Base-by-base conservation (phyloP, 169 alveolate species). In the Plasmodium falciparum region DNA sequence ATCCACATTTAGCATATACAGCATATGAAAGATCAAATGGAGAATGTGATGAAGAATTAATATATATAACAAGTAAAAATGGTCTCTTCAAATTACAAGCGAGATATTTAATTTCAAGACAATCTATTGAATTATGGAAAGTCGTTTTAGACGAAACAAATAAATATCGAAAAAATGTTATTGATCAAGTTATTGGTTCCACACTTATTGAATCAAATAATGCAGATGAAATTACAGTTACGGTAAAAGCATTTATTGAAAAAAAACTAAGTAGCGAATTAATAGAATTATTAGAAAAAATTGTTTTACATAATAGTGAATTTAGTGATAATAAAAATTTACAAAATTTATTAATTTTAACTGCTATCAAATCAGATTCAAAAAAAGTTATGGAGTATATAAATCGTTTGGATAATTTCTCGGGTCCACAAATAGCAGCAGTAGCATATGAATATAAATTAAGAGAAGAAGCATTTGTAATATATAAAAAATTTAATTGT, bases 11-110 rank as follows among this genome's bases (percentile, higher is more conserved):
- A 78, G 99, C 99, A n/a, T 98, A 96, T 93, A 95, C 97, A 43
- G 99, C 99, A 17, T 99, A 99, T 96, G 98, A 97, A 92, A 96
- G 99, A 91, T 99, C 99, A 24, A 97, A 98, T 97, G 99, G 99
- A 54, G 94, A 97, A 86, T 98, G 99, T 93, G 99, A 99, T 93
- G 98, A 97, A 80, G 99, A 98, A 93, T 96, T 98, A 29, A 97
- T 99, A 50, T 97, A 97, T 59, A 96, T 98, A 70, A 98, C 99
- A 33, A 98, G 98, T 95, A 97, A 96, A 86, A 97, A 98, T 92
- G 99, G 98, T 66, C 96, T 99, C 80, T 99, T 96, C 96, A 94
- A 99, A 90, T 96, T 98, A 47, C 98, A 98, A 95, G 99, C 99
- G 56, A 95, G 96, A 93, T 99, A 98, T 93, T 96, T 99, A 63